phyloP scores from a whole-genome alignment of 2,329 filamentous ascomycete genomes.

The Monilinia aucupariae region DNA sequence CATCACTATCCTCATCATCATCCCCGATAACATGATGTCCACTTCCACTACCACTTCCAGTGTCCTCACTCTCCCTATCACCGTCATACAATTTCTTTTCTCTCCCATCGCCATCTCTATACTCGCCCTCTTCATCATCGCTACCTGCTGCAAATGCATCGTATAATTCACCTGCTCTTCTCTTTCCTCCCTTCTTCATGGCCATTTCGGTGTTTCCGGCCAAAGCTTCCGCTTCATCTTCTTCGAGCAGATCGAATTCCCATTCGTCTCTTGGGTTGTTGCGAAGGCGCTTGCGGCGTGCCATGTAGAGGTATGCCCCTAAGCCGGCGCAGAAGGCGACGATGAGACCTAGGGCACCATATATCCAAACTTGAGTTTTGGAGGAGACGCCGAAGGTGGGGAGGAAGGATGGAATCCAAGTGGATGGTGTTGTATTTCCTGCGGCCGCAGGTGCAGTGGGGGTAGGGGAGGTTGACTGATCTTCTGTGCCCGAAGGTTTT shows the following conservation, averaged over 20 bases:
- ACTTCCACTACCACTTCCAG: constrained; percentile 11
- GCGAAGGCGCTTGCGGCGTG: constrained; percentile 68
- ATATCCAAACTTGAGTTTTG: constrained; percentile 90
- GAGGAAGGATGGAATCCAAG: constrained; percentile 76
- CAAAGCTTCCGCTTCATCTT: constrained; percentile 63
- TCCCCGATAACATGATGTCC: constrained; percentile 49
- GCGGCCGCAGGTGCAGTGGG: constrained; percentile 30
- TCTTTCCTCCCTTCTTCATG: constrained; percentile 45
- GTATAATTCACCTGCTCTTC: constrained; percentile 82
- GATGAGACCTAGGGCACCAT: constrained; percentile 78
- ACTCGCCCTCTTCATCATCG: constrained; percentile 61
- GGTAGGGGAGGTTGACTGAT: constrained; percentile 20
- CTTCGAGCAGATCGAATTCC: constrained; percentile 88
- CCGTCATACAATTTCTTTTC: constrained; percentile 35
- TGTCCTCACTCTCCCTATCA: constrained; percentile 35
- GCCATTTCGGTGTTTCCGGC: constrained; percentile 40
- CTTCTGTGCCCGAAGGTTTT: constrained; percentile 31
- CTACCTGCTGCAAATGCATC: constrained; percentile 92
- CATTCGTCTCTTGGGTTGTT: constrained; percentile 77
- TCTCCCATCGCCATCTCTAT: constrained; percentile 37
- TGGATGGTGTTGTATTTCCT: constrained; percentile 31
- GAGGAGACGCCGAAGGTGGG: constrained; percentile 86
- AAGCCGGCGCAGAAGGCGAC: constrained; percentile 75
- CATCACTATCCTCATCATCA: constrained; percentile 42
- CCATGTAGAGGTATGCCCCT: constrained; percentile 74